phyloP scores from a whole-genome alignment of 2,329 filamentous ascomycete species.

The Epichloe typhina region DNA sequence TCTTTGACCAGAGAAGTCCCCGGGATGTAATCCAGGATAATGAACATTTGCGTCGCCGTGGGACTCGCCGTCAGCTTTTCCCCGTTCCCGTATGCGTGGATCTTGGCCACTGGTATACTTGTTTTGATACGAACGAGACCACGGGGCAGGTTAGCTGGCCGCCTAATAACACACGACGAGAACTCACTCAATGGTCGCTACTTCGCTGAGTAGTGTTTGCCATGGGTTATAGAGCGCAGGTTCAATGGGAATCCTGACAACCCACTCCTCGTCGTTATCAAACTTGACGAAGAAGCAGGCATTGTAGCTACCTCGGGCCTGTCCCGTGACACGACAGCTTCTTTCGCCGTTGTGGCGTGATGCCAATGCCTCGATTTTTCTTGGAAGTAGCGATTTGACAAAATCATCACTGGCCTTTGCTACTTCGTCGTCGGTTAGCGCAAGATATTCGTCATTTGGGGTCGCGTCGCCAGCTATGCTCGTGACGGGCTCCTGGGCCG shows the following conservation, averaged over 20 bases:
- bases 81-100: slow-evolving; percentile 10
- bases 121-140: slow-evolving; percentile 9
- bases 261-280: neutral
- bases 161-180: too few relatives aligned
- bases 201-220: neutral
- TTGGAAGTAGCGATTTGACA: neutral
- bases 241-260: slow-evolving; percentile 1
- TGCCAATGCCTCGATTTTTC: too few relatives aligned
- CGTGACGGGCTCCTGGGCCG: neutral
- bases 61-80: slow-evolving; percentile 2
- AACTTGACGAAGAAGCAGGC: slow-evolving; percentile 13
- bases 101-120: slow-evolving; percentile 11
- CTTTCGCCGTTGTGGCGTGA: too few relatives aligned
- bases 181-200: too few relatives aligned
- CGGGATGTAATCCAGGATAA: neutral
- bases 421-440: slow-evolving; percentile 2
- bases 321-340: slow-evolving; percentile 8
- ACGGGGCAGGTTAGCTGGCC: neutral
- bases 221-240: neutral
- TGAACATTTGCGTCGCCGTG: slow-evolving; percentile 1
- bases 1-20: too few relatives aligned
- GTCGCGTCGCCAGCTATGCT: neutral
- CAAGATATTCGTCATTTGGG: slow-evolving; percentile 1
- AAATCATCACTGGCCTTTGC: slow-evolving; percentile 1
- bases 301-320: slow-evolving; percentile 12